phyloP scores from a whole-genome alignment of 2,329 filamentous ascomycete genomes.

The Talaromyces sp. region DNA sequence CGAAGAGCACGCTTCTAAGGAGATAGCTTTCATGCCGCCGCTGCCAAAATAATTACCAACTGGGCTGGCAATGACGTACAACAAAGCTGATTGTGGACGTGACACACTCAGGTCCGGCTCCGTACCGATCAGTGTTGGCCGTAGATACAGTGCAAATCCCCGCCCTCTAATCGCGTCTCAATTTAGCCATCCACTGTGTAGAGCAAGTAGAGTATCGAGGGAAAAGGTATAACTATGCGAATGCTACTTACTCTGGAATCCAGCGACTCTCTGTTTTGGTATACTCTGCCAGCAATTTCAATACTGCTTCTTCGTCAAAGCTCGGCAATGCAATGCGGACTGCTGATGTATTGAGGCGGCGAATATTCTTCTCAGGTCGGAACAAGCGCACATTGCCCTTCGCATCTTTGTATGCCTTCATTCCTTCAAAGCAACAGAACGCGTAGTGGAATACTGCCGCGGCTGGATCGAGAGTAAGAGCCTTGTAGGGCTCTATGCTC shows the following conservation, averaged over 20 bases:
- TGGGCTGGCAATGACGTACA: conserved; percentile 92
- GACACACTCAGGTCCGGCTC: conserved; percentile 90
- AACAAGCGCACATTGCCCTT: conserved; percentile 74
- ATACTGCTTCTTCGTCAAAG: conserved; percentile 70
- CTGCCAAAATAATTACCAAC: conserved; percentile 87
- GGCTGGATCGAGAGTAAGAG: conserved; percentile 73
- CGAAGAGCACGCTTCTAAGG: conserved; percentile 91
- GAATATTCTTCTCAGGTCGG: conserved; percentile 70
- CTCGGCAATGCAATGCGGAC: conserved; percentile 71
- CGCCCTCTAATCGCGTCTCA: conserved; percentile 44
- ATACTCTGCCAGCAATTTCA: conserved; percentile 76
- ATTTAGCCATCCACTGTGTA: not conserved
- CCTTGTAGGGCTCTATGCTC: conserved; percentile 72
- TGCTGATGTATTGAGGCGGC: conserved; percentile 48
- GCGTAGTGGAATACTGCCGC: conserved; percentile 83
- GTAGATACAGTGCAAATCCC: conserved; percentile 92
- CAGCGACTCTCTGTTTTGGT: conserved; percentile 80
- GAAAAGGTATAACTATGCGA: not conserved
- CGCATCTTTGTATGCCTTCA: conserved; percentile 67
- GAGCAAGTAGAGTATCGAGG: not conserved
- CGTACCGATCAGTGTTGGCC: conserved; percentile 95
- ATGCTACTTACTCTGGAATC: conserved; percentile 66
- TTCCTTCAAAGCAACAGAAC: conserved; percentile 85
- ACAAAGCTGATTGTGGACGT: conserved; percentile 82
- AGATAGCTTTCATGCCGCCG: conserved; percentile 95